Evolutionary conservation across 441 rosid genomes (phyloP).

Genomic region (Corymbia citriodora): DNA sequence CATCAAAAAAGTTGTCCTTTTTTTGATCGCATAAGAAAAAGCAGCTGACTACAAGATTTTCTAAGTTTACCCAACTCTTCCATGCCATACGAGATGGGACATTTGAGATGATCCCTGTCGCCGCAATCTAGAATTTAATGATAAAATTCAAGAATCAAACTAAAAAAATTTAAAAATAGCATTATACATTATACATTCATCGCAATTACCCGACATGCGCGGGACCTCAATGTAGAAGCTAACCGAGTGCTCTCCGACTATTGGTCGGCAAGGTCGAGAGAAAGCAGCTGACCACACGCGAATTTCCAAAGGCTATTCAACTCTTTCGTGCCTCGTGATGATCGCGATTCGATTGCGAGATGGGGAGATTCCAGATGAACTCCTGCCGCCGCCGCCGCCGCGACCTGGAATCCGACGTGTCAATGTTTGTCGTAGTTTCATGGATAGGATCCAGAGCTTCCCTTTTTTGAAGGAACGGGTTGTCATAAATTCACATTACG

Average conservation of each 20-base stretch:
- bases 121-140: too few species aligned
- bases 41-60: too few species aligned
- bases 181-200: fast-evolving
- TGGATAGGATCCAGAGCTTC: background rate
- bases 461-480: background rate
- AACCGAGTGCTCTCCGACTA: background rate
- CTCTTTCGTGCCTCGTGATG: background rate
- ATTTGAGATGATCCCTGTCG: too few species aligned
- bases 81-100: too few species aligned
- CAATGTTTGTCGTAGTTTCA: background rate
- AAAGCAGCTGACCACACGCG: background rate
- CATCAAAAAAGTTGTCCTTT: too few species aligned
- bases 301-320: background rate
- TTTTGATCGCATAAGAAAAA: too few species aligned
- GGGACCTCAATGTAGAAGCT: background rate
- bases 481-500: background rate
- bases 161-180: fast-evolving
- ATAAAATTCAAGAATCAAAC: too few species aligned
- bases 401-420: background rate
- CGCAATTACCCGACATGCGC: fast-evolving
- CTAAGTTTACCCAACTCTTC: too few species aligned
- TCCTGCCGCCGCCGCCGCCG: background rate
- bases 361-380: background rate
- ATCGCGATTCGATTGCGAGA: background rate
- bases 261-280: background rate